A percentile compares a stretch with the other conserved stretches of the same genome.
Evolutionary conservation across 108 stramenopile species (phyloP).

Genomic region (Nitzschia palea): DNA sequence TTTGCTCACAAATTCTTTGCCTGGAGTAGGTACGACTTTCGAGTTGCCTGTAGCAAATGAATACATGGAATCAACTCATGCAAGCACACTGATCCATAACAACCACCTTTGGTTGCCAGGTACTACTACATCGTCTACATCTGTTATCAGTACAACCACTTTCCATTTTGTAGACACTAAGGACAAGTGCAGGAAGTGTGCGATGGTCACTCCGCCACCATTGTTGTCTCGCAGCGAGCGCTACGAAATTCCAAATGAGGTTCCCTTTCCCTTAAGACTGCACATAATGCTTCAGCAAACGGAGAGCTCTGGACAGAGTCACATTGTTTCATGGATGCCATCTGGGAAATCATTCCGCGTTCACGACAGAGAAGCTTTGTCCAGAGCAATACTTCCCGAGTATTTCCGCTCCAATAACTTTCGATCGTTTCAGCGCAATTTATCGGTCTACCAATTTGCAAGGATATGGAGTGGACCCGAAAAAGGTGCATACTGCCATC

Average conservation of each 20-base stretch:
- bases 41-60: too few relatives aligned
- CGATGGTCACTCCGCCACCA: not conserved
- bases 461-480: slow-evolving; percentile 10
- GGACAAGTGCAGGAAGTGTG: too few relatives aligned
- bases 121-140: too few relatives aligned
- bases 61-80: too few relatives aligned
- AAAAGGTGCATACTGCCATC: slow-evolving; percentile 34
- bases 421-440: slow-evolving; percentile 75
- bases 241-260: slow-evolving; percentile 4
- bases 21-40: too few relatives aligned
- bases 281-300: slow-evolving; percentile 22
- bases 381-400: slow-evolving; percentile 53
- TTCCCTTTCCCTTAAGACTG: slow-evolving; percentile 21
- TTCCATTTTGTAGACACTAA: too few relatives aligned
- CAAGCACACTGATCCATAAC: too few relatives aligned
- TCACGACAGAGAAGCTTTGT: slow-evolving; percentile 47
- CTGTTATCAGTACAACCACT: too few relatives aligned
- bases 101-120: too few relatives aligned
- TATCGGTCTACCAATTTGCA: slow-evolving; percentile 28
- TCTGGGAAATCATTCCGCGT: slow-evolving; percentile 51
- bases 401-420: slow-evolving; percentile 78
- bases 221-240: not conserved
- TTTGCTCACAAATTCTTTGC: too few relatives aligned
- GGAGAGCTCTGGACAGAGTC: not conserved
- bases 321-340: slow-evolving; percentile 55